phyloP scores from a whole-genome alignment of 2,329 filamentous ascomycete genomes.

The Beauveria bassiana region DNA sequence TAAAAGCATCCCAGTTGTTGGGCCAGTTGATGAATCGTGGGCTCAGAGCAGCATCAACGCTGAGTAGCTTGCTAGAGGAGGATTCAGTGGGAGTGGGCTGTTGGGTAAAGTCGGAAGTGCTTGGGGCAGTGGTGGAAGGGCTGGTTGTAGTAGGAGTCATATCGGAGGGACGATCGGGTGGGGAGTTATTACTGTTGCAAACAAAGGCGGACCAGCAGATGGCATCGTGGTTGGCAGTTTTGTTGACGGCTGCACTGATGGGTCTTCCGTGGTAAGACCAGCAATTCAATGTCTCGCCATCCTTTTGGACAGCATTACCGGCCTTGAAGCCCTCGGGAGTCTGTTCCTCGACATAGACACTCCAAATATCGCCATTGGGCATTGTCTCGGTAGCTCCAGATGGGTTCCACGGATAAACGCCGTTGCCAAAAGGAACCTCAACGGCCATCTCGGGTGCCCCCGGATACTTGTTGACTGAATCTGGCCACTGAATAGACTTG shows the following conservation, averaged over 20 bases:
- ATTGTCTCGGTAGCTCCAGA: constrained; percentile 30
- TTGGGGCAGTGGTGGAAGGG: constrained; percentile 23
- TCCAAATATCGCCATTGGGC: constrained; percentile 32
- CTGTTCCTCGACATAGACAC: constrained; percentile 33
- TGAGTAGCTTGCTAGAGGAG: constrained; percentile 23
- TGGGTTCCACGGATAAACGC: constrained; percentile 32
- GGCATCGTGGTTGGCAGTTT: constrained; percentile 28
- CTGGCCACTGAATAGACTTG: constrained; percentile 29
- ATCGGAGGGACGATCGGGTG: constrained; percentile 27
- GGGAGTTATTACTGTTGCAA: constrained; percentile 28
- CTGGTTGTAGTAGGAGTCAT: constrained; percentile 30
- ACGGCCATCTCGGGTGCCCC: constrained; percentile 30
- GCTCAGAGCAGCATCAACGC: constrained; percentile 25
- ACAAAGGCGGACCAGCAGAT: constrained; percentile 35
- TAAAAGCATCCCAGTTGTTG: constrained; percentile 30
- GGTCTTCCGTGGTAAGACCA: constrained; percentile 35
- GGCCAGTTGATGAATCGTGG: constrained; percentile 34
- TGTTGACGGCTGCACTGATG: constrained; percentile 30
- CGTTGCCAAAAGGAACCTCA: constrained; percentile 30
- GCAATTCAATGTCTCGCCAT: constrained; percentile 31
- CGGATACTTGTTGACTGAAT: constrained; percentile 26
- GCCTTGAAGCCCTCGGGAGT: constrained; percentile 33
- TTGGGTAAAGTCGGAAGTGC: constrained; percentile 25
- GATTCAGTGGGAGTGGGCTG: constrained; percentile 22
- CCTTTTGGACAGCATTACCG: constrained; percentile 32